Evolutionary conservation across 2,329 filamentous ascomycete genomes (phyloP).

Genomic region (Fonsecaea multimorphosa): DNA sequence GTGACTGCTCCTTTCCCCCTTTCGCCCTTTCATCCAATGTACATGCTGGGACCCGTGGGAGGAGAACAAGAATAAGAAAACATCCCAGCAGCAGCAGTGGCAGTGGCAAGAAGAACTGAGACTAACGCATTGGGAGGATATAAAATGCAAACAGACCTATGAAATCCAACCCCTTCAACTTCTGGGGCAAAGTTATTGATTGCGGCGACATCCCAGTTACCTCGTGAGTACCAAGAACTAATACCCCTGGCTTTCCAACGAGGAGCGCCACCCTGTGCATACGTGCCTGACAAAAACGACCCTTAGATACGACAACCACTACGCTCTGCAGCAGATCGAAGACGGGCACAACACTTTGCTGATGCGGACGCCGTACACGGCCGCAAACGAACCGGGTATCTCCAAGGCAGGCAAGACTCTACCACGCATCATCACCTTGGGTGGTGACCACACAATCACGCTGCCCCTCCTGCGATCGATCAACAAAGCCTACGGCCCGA

Average conservation of each 20-base stretch:
- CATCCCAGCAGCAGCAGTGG: background rate
- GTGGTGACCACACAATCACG: slow-evolving; percentile 54
- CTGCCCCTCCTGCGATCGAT: slow-evolving; percentile 62
- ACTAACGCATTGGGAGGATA: background rate
- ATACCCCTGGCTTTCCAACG: background rate
- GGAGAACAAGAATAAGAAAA: background rate
- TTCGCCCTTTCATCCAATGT: background rate
- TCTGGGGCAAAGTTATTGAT: slow-evolving; percentile 79
- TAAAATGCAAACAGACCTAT: slow-evolving; percentile 57
- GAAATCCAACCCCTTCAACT: slow-evolving; percentile 78
- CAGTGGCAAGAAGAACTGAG: background rate
- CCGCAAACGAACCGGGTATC: slow-evolving; percentile 69
- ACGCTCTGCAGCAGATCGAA: slow-evolving; percentile 82
- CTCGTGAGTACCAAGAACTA: slow-evolving; percentile 61
- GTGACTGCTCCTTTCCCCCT: slow-evolving; percentile 7
- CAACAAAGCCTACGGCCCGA: slow-evolving; percentile 70
- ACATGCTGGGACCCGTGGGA: no score
- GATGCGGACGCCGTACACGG: slow-evolving; percentile 71
- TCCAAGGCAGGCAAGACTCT: slow-evolving; percentile 76
- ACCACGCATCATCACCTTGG: slow-evolving; percentile 78
- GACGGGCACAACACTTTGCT: slow-evolving; percentile 80
- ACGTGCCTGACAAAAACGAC: no score
- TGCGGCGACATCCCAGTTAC: slow-evolving; percentile 86
- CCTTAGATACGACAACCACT: slow-evolving; percentile 80
- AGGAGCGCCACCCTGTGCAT: no score